These are phyloP conservation scores for Zygosaccharomyces kombuchaensis DNA, from an alignment of 805 yeast species.

Conservation along the genomic window DNA sequence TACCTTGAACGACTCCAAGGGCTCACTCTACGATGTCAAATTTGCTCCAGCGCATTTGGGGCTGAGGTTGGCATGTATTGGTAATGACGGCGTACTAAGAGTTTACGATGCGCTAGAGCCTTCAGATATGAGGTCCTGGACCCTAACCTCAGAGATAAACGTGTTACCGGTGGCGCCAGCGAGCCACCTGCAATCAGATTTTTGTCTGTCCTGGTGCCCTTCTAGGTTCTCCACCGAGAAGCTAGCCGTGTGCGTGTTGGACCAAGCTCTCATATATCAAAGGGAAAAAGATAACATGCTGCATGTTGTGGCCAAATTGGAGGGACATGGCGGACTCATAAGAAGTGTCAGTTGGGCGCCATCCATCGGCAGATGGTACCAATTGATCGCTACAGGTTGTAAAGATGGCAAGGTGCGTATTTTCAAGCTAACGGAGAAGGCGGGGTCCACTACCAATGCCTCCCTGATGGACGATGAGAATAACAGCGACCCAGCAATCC, in stretches of 20 bases:
- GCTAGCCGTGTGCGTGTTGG: constrained; percentile 77
- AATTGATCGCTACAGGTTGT: constrained; percentile 89
- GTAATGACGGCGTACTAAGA: constrained; percentile 81
- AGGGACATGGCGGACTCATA: constrained; percentile 83
- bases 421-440: constrained; percentile 59
- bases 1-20: constrained; percentile 78
- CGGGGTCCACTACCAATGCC: constrained; percentile 4
- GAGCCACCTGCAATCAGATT: constrained; percentile 76
- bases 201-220: constrained; percentile 87
- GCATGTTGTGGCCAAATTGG: constrained; percentile 56
- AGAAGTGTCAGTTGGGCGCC: constrained; percentile 96
- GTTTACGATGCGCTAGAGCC: constrained; percentile 89
- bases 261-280: constrained; percentile 77
- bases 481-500: constrained; percentile 5
- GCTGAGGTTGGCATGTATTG: constrained; percentile 76
- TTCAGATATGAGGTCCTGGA: constrained; percentile 80
- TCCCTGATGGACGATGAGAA: constrained; percentile 7
- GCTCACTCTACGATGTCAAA: constrained; percentile 84
- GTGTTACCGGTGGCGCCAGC: constrained; percentile 70
- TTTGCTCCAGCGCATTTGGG: constrained; percentile 87
- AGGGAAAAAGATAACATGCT: constrained; percentile 49
- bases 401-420: constrained; percentile 90
- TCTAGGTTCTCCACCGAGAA: constrained; percentile 78
- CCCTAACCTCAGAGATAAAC: constrained; percentile 64
- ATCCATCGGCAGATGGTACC: constrained; percentile 84